Conservation (phyloP, 2,329 filamentous ascomycete species). For the Periconia macrospinosa region DNA sequence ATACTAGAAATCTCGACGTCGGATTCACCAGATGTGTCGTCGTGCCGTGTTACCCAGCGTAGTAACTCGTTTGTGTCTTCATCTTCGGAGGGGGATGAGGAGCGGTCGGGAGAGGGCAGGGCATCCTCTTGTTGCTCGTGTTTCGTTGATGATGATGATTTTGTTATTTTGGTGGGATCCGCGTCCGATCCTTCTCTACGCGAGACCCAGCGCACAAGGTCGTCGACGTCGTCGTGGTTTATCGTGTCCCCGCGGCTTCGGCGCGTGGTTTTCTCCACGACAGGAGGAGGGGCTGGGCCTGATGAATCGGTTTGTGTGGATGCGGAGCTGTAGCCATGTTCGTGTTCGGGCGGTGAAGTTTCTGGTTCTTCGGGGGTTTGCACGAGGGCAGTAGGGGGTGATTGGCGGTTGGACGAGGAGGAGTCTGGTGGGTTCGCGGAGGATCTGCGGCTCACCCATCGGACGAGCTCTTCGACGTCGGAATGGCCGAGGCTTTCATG, state of each 20-base stretch:
- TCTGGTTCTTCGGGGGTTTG: neutral
- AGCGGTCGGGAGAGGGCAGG: neutral
- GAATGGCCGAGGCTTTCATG: conserved; percentile 33
- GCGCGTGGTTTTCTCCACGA: neutral
- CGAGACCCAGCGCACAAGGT: conserved; percentile 30
- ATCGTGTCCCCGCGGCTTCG: conserved; percentile 7
- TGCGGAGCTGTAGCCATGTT: conserved; percentile 26
- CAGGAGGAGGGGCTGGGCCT: neutral
- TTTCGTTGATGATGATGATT: neutral
- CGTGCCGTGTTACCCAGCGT: conserved; percentile 6
- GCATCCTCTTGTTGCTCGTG: neutral
- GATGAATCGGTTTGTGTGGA: conserved; percentile 33
- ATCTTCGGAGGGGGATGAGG: conserved; percentile 1
- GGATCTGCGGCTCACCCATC: conserved; percentile 25
- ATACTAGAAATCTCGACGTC: neutral
- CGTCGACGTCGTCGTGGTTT: conserved; percentile 24
- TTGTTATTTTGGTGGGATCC: neutral
- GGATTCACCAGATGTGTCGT: conserved; percentile 17
- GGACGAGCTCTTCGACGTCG: conserved; percentile 36
- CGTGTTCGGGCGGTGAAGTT: neutral
- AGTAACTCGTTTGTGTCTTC: conserved; percentile 5
- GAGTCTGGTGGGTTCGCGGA: conserved; percentile 2
- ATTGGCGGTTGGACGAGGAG: neutral
- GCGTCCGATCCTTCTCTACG: conserved; percentile 15
- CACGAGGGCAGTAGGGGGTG: neutral